Conservation (phyloP, 73 alveolate genomes). For the Paraurostyla sp. region DNA sequence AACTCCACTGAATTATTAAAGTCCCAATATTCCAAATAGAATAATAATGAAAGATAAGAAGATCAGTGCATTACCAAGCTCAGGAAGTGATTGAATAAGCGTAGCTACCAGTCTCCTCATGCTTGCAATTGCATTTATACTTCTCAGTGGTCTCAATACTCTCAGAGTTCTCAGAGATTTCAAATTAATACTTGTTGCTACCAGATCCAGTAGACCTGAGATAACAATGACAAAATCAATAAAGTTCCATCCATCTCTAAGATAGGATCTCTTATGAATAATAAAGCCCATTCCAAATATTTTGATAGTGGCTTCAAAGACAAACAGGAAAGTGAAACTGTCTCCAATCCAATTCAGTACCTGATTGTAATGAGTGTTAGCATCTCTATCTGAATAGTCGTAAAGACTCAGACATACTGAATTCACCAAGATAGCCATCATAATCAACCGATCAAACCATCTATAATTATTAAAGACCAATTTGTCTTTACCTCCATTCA, state of each 20-base stretch:
- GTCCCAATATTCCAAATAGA: constrained; percentile 70
- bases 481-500: constrained; percentile 53
- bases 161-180: constrained; percentile 71
- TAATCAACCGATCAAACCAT: constrained; percentile 62
- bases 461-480: neutral
- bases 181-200: constrained; percentile 52
- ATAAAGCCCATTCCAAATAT: constrained; percentile 79
- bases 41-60: constrained; percentile 60
- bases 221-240: constrained; percentile 42
- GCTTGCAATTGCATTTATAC: constrained; percentile 66
- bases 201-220: constrained; percentile 42
- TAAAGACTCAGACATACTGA: constrained; percentile 43
- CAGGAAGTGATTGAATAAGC: constrained; percentile 61
- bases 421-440: constrained; percentile 31
- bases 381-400: constrained; percentile 57
- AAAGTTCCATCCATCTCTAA: constrained; percentile 86
- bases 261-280: constrained; percentile 62
- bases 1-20: constrained; percentile 62
- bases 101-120: constrained; percentile 65
- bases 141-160: constrained; percentile 73
- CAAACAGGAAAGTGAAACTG: constrained; percentile 34
- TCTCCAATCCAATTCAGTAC: constrained; percentile 27
- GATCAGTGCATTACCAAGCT: constrained; percentile 57
- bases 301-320: constrained; percentile 72
- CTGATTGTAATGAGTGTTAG: neutral